Base-by-base conservation (phyloP, 805 yeast species). In the Spathaspora hagerdaliae region DNA sequence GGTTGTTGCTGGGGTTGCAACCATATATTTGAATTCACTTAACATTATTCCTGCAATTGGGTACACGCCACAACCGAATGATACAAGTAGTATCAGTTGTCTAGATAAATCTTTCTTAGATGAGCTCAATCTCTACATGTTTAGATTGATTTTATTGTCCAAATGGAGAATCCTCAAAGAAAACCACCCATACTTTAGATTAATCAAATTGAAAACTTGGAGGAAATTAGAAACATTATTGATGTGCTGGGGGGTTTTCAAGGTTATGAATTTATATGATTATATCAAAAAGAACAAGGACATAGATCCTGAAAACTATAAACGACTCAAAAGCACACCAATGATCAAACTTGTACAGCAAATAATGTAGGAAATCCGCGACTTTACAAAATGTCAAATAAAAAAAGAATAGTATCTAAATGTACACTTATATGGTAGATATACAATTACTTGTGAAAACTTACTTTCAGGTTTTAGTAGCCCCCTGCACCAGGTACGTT, bases 401-500 rank as follows among this genome's bases (percentile, higher is more conserved):
- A n/a, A 31, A 11, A 11, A 3, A 40, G 34, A 14, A 33, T 33
- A 12, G 32, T 31, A 32, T 40, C 31, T 40, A 13, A 8, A 31
- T 31, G 31, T 39, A 39, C 13, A 33, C 34, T 7, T 33, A 14
- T 11, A 29, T 36, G 4, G 24, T 40, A 13, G 2, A 31, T 31
- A 39, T 39, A 39, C 10, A 33, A 33, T 7, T 33, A 14, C 10
- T 19, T 19, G 24, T 26, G 31, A 9, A 26, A 36, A 36, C 11
- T 11, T 19, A 36, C 39, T n/a, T 11, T 11, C 24, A 29, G 7
- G 11, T 14, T 42, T 48, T 68, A 74, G 60, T 79, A 80, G 11
- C 86, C 86, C 29, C 76, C 85, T 34, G 89, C 90, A 34, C 91
- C 92, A 26, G 94, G 94, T 41, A 81, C 92, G 49, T 76, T 74